These are phyloP conservation scores for Pelargonium nanum DNA, from an alignment of 345 rosid species.

Conservation along the genomic window DNA sequence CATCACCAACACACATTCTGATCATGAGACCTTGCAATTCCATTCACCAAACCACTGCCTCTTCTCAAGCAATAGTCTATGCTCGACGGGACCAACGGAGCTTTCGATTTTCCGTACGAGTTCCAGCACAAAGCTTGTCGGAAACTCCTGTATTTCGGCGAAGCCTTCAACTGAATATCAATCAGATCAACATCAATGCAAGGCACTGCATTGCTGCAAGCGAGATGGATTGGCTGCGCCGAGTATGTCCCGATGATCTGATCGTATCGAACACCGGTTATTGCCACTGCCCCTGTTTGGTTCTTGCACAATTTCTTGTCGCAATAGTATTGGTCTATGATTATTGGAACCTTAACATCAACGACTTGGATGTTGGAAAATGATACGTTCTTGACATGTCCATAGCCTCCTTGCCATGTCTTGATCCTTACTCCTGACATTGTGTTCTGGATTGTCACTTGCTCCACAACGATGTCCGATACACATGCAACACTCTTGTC, in stretches of 20 bases:
- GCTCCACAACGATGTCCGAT: constrained; percentile 51
- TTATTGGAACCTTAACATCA: constrained; percentile 58
- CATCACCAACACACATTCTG: constrained; percentile 28
- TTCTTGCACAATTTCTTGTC: constrained; percentile 69
- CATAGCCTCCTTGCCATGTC: constrained; percentile 93
- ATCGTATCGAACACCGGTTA: constrained; percentile 49
- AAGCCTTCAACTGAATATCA: constrained; percentile 50
- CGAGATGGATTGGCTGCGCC: constrained; percentile 54
- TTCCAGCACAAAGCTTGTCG: constrained; percentile 60
- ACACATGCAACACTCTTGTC: constrained; percentile 66
- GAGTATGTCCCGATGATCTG: constrained; percentile 57
- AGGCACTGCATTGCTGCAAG: constrained; percentile 61
- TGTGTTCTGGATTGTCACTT: constrained; percentile 42
- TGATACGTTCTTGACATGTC: constrained; percentile 63
- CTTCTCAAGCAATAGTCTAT: constrained; percentile 62
- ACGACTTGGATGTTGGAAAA: constrained; percentile 63
- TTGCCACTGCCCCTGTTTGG: constrained; percentile 62
- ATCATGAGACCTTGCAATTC: constrained; percentile 40
- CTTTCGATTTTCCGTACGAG: constrained; percentile 68
- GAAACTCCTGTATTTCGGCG: constrained; percentile 20
- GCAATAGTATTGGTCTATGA: constrained; percentile 82
- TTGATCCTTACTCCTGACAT: constrained; percentile 71
- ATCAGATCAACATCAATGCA: constrained; percentile 62
- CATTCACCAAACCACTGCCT: constrained; percentile 21
- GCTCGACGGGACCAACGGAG: constrained; percentile 68